These are phyloP conservation scores for Vanrija pseudolonga DNA, from an alignment of 1,284 basidiomycete genomes.

Conservation along the genomic window DNA sequence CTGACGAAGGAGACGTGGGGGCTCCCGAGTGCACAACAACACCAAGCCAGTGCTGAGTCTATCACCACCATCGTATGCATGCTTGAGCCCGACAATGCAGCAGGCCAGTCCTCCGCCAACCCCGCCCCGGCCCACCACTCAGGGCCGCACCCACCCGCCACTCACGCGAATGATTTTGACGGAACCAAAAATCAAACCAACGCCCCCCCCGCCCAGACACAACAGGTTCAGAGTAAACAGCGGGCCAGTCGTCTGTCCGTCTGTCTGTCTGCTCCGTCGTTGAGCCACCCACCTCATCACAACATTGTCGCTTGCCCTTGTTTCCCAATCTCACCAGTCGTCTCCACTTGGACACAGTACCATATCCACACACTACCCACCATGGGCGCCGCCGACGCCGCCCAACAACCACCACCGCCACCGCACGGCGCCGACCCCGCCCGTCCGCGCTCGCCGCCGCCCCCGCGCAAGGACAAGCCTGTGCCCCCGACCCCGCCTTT, in stretches of 20 bases:
- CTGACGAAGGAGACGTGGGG: no score
- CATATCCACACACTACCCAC: not conserved
- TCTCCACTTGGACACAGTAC: not conserved
- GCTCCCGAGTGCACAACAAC: no score
- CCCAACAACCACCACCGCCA: no score
- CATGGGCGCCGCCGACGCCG: no score
- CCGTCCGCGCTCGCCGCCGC: no score
- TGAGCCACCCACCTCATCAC: not conserved
- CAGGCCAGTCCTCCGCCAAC: not conserved
- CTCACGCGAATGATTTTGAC: not conserved
- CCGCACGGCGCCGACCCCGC: not conserved
- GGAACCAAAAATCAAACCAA: not conserved
- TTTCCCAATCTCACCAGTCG: not conserved
- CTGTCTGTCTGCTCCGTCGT: not conserved
- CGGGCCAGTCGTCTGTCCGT: no score
- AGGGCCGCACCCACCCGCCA: not conserved
- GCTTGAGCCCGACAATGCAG: not conserved
- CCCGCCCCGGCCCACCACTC: not conserved
- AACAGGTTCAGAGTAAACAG: not conserved
- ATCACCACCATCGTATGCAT: no score
- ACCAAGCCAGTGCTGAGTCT: no score
- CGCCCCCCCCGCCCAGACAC: not conserved
- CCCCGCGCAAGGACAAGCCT: slow-evolving; percentile 55
- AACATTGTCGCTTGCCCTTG: not conserved
- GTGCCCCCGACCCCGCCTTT: slow-evolving; percentile 75